Base-by-base conservation (phyloP, 139 green algal genomes). In the Tetraselmis striata region DNA sequence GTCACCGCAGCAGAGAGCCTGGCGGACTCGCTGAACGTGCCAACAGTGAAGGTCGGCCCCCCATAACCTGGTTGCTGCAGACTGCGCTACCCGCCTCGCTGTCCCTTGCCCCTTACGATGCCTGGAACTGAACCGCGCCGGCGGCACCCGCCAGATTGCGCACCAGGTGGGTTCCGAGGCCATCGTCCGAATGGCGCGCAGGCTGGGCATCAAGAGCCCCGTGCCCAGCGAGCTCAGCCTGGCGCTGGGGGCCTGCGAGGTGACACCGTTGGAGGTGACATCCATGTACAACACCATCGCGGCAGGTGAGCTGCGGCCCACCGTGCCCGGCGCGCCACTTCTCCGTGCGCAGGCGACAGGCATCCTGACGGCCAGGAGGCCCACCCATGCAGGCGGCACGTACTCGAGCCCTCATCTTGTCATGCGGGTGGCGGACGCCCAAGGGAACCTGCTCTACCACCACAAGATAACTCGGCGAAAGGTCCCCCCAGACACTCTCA, bases 21-120 rank as follows among this genome's bases (percentile, higher is more conserved):
- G 22, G 80, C 86, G 29, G 81, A 87, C 28, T 90, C 84, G 23
- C 80, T 92, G 32, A 92, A 92, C 85, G 59, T 92, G 5, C 88
- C 88, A 22, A 91, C 88, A 0, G 88, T 92, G 26, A 92, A 90
- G 88, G 45, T 67, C 5, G 18, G 5, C 45, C 11, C 45, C 18
- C 11, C 45, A 67, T 67, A n/a, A n/a, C n/a, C n/a, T n/a, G n/a
- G n/a, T n/a, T n/a, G n/a, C n/a, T n/a, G n/a, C n/a, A n/a, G n/a
- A n/a, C n/a, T n/a, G n/a, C n/a, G n/a, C n/a, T n/a, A n/a, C n/a
- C n/a, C n/a, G n/a, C n/a, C n/a, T n/a, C n/a, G n/a, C n/a, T n/a
- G n/a, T n/a, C n/a, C n/a, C n/a, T n/a, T n/a, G n/a, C n/a, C n/a
- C n/a, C n/a, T n/a, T n/a, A n/a, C n/a, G n/a, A n/a, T n/a, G n/a